Percentiles rank a stretch among this genome's conserved stretches.
Evolutionary conservation across 495 filamentous ascomycete species (phyloP).

Genomic region (Penicillium lagena): DNA sequence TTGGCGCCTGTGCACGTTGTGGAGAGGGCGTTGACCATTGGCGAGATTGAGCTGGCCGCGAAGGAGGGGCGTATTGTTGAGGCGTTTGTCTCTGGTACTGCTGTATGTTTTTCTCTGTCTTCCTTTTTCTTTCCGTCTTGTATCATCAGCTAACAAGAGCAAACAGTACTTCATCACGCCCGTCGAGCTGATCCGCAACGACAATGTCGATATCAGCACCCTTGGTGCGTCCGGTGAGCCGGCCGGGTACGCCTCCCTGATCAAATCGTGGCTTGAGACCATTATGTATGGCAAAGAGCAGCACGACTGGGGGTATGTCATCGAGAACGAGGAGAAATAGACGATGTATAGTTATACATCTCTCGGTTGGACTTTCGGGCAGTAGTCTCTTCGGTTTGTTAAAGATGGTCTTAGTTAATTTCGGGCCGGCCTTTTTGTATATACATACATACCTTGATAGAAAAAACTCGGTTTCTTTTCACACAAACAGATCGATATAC

Average conservation of each 20-base stretch:
- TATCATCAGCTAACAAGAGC: background rate
- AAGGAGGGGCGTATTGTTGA: constrained; percentile 74
- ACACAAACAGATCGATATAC: no score
- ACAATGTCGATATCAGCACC: constrained; percentile 60
- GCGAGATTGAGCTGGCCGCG: constrained; percentile 65
- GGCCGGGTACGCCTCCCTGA: constrained; percentile 58
- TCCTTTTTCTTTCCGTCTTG: background rate
- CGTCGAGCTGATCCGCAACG: constrained; percentile 66
- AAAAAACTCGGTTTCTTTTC: constrained; percentile 13
- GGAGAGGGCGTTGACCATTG: constrained; percentile 74
- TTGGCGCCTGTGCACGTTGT: constrained; percentile 63
- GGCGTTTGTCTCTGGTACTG: constrained; percentile 82
- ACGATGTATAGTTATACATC: constrained; percentile 1
- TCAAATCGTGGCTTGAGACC: constrained; percentile 73
- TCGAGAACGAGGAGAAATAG: constrained; percentile 52
- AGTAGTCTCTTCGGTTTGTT: constrained; percentile 1
- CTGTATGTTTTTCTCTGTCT: constrained; percentile 44
- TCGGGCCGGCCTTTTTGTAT: background rate
- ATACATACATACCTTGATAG: constrained; percentile 12
- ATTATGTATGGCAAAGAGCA: constrained; percentile 83
- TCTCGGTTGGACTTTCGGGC: constrained; percentile 14
- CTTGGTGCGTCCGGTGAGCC: constrained; percentile 52
- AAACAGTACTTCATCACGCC: constrained; percentile 71
- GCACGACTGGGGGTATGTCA: constrained; percentile 73
- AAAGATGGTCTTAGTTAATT: background rate